Conservation (phyloP, 2,329 filamentous ascomycete species). For the Plenodomus biglobosus region DNA sequence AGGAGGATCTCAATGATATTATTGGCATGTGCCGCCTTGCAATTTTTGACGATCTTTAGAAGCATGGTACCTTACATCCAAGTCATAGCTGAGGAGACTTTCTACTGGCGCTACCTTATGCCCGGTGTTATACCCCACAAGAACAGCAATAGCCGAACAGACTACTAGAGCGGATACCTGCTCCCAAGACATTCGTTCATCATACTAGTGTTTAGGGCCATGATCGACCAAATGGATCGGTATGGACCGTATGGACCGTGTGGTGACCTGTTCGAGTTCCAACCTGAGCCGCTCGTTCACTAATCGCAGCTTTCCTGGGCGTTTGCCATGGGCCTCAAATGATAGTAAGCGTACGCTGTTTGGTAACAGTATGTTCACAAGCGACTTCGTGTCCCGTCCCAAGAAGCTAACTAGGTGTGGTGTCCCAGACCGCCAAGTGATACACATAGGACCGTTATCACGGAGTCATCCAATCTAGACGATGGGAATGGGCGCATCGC, state of each 20-base stretch:
- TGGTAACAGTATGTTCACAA: constrained; percentile 24
- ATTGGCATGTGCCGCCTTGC: constrained; percentile 22
- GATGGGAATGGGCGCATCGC: neutral
- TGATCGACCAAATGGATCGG: constrained; percentile 34
- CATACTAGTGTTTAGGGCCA: constrained; percentile 37
- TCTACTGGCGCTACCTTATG: constrained; percentile 40
- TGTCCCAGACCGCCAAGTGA: constrained; percentile 28
- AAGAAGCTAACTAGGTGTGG: constrained; percentile 30
- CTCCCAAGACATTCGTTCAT: constrained; percentile 49
- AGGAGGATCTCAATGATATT: constrained; percentile 15
- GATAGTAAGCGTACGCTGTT: constrained; percentile 8
- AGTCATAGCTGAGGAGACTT: constrained; percentile 33
- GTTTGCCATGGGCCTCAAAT: constrained; percentile 47
- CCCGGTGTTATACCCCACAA: constrained; percentile 50
- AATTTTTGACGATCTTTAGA: constrained; percentile 14
- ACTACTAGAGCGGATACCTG: constrained; percentile 51
- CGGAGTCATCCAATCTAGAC: constrained; percentile 8
- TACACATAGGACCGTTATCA: constrained; percentile 18
- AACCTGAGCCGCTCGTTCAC: constrained; percentile 41
- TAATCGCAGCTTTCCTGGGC: constrained; percentile 49
- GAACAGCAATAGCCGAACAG: constrained; percentile 49
- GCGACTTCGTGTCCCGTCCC: constrained; percentile 24
- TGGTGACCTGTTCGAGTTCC: constrained; percentile 34
- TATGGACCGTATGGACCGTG: too few species aligned
- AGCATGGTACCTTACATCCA: constrained; percentile 32